Evolutionary conservation across 306 rosid genomes (phyloP), one percentile per base, ranked within the genome.

Genomic region (Quercus parvula): DNA sequence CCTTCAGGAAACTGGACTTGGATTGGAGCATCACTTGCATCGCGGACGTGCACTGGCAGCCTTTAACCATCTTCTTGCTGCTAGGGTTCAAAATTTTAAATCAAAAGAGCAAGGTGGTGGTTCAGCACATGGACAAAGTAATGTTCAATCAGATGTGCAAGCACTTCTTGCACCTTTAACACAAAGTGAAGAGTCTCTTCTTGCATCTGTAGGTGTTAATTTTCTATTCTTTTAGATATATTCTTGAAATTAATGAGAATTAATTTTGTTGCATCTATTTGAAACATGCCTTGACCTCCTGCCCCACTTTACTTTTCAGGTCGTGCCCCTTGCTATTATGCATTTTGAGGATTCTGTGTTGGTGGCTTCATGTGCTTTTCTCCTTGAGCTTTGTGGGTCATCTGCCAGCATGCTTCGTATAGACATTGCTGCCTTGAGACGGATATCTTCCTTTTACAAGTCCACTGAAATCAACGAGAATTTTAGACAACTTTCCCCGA

Each of bases 11-110:
- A 88, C 86, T 83, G 94, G 90, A 72, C 88, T 87, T 83, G 97
- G 97, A 68, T 84, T 92, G 69, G 99, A 94, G 86, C 99, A 94
- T 83, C 92, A 92, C 86, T 89, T 94, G 85, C 94, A 92, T 79
- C 97, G 99, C 66, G 97, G 99, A 75, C 94, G 95, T 76, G 92
- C 97, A 6, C 76, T 94, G 78, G 90, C 97, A 58, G 94, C 97
- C 76, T 94, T 94, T 81, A 92, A 90, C 85, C 94, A 87, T 71
- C 85, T 94, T 82, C 97, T 94, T 79, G 71, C 81, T 46, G 79
- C 79, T 24, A 89, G 97, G 89, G 86, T 86, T 87, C 93, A 92
- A 85, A 89, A 90, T 76, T 82, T 94, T 75, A 94, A 88, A 78
- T 83, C 97, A 70, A 92, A 87, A 70, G 75, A 58, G 75, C 91